Conservation (phyloP, 495 filamentous ascomycete genomes). For the Pseudotulostoma volvatum region DNA sequence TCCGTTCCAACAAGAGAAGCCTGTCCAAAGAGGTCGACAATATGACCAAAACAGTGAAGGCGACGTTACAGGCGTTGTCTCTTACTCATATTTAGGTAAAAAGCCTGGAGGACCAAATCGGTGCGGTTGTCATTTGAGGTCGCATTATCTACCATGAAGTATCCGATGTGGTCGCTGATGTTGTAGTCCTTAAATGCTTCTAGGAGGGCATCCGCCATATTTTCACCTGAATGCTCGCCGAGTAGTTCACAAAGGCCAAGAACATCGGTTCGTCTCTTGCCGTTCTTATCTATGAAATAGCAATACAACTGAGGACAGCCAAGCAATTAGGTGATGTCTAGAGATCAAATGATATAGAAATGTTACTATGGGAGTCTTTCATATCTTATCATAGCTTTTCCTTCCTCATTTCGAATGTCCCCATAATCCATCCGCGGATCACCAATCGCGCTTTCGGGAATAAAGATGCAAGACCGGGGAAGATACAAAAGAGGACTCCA, state of each 20-base stretch:
- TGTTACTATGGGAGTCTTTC: background rate
- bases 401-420: background rate
- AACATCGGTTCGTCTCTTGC: background rate
- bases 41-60: background rate
- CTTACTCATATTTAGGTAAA: background rate
- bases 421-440: too few species aligned
- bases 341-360: background rate
- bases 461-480: background rate
- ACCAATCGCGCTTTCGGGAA: background rate
- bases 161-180: background rate
- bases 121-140: background rate
- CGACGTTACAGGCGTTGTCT: background rate
- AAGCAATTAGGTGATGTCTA: background rate
- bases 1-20: background rate
- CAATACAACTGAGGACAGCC: background rate
- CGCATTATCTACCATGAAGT: slow-evolving; percentile 2
- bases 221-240: background rate
- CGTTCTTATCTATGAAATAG: background rate
- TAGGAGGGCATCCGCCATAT: background rate
- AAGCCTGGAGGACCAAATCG: background rate
- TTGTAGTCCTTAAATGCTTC: slow-evolving; percentile 2
- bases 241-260: background rate
- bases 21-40: background rate
- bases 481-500: background rate
- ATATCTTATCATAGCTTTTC: background rate